These are phyloP conservation scores for Cladobotryum protrusum DNA, from an alignment of 2,329 filamentous ascomycete species.

Conservation along the genomic window DNA sequence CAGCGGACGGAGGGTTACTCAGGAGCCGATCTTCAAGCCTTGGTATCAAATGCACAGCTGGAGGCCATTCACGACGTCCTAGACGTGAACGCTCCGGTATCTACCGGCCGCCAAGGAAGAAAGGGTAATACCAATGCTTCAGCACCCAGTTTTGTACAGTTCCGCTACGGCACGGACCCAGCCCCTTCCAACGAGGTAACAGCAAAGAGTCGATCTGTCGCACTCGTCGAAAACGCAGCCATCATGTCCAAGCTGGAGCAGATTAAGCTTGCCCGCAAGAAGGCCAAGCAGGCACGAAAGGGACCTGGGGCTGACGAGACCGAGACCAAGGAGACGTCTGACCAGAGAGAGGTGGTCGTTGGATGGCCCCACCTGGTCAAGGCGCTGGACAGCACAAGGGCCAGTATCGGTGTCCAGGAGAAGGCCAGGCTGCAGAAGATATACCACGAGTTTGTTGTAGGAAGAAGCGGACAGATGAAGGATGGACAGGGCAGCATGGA, in stretches of 20 bases:
- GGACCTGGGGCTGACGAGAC: conserved; percentile 20
- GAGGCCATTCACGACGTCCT: conserved; percentile 95
- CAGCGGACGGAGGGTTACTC: conserved; percentile 80
- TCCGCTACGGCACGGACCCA: conserved; percentile 66
- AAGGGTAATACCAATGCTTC: conserved; percentile 28
- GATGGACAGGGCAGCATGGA: conserved; percentile 88
- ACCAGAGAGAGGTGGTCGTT: conserved; percentile 68
- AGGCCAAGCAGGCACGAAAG: conserved; percentile 29
- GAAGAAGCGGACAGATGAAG: conserved; percentile 89
- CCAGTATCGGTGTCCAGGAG: conserved; percentile 78
- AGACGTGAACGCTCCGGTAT: conserved; percentile 45
- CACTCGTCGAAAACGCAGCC: conserved; percentile 67
- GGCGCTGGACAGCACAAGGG: conserved; percentile 68
- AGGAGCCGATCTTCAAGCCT: conserved; percentile 87
- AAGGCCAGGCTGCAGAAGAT: conserved; percentile 68
- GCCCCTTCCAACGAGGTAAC: conserved; percentile 34
- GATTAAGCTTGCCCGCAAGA: conserved; percentile 64
- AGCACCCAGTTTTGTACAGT: conserved; percentile 65
- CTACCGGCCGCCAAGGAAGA: conserved; percentile 27
- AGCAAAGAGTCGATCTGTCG: conserved; percentile 45
- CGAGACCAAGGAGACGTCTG: conserved; percentile 25
- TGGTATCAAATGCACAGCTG: conserved; percentile 93
- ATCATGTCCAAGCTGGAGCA: conserved; percentile 77
- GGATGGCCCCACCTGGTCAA: conserved; percentile 76
- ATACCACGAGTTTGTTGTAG: conserved; percentile 88